Evolutionary conservation across 2,329 filamentous ascomycete species (phyloP), one percentile per base, ranked within the genome.

Genomic region (Metarhizium sp.): DNA sequence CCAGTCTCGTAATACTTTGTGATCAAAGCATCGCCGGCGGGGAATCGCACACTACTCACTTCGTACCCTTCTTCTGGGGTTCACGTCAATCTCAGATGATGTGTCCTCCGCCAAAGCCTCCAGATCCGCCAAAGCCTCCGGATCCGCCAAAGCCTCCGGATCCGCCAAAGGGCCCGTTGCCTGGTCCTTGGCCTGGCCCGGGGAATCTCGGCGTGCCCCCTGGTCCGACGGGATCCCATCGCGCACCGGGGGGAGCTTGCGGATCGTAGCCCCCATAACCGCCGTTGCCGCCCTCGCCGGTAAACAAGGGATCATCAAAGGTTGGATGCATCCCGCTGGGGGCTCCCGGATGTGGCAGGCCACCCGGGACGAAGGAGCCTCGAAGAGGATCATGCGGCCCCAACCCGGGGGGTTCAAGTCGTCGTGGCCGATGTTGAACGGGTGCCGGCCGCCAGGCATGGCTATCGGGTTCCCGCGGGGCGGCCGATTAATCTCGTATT

Each of bases 251-350:
- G 4, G 94, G 94, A 32, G 83, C 86, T 66, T 86, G 86, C 2
- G 87, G 84, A 65, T 92, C 81, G 64, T 67, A 70, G 2, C 60
- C 66, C 2, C 58, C 62, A 8, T 72, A 70, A 16, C 68, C 75
- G 40, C 71, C 70, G 25, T 36, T 47, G 1, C 71, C 70, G 10
- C 74, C 74, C 10, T 69, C 71, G 0, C 85, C 86, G 6, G 79
- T 79, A 66, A 96, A 96, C 50, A 96, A 71, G 6, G 90, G 90
- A 66, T 97, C 92, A 63, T 96, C 90, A 67, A 96, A 94, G 0
- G 92, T 95, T 1, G 94, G 94, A 70, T 96, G 89, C 94, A 99
- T 99, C 1, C 94, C 94, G 13, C 87, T 84, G 11, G 80, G 80
- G 20, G 84, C 80, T 14, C 82, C 81, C 1, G 77, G 75, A n/a